A percentile compares a stretch with the other conserved stretches of the same genome.
Evolutionary conservation across 441 rosid species (phyloP).

Genomic region (Pelargonium myrrhifolium): DNA sequence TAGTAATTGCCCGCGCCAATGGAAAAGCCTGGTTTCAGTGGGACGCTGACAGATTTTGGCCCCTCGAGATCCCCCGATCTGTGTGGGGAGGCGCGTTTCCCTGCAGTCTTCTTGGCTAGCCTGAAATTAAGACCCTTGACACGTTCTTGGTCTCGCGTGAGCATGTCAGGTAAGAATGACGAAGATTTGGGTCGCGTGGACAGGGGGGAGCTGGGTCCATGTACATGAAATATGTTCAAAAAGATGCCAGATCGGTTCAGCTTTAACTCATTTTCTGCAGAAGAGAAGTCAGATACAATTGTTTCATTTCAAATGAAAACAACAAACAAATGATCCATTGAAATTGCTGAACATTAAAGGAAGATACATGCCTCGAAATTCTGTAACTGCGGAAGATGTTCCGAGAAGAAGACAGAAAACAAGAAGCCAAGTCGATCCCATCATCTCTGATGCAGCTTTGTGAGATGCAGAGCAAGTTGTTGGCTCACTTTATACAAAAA

Average conservation of each 20-base stretch:
- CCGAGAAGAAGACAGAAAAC: conserved; percentile 9
- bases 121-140: conserved; percentile 13
- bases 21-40: neutral
- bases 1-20: conserved; percentile 12
- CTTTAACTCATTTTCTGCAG: conserved; percentile 17
- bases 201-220: conserved; percentile 12
- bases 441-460: conserved; percentile 4
- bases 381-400: conserved; percentile 1
- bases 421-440: neutral
- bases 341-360: neutral
- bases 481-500: neutral
- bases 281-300: neutral
- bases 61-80: neutral
- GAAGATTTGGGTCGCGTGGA: conserved; percentile 1
- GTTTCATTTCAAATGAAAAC: neutral
- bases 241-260: neutral
- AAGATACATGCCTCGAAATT: conserved; percentile 10
- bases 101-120: neutral
- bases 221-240: conserved; percentile 18
- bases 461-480: neutral
- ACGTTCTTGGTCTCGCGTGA: conserved; percentile 17
- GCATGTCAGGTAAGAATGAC: conserved; percentile 1
- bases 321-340: neutral
- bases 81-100: neutral
- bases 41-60: conserved; percentile 25